Conservation (phyloP, 306 rosid species). For the Castanopsis chinensis region DNA sequence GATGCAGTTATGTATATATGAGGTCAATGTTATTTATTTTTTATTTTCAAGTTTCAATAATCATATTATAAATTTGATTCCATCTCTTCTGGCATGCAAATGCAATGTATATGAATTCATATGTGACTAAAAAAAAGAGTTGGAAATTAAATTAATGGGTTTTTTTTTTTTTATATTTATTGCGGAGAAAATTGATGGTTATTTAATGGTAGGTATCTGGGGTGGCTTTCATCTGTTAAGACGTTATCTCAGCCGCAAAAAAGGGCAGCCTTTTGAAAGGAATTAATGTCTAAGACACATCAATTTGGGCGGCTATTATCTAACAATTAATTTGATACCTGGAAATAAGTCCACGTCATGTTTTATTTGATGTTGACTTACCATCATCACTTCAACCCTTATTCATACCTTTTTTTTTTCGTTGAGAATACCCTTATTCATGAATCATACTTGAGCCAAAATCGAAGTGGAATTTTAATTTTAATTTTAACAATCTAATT, state of each 20-base stretch:
- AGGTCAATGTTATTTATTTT: background rate
- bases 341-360: background rate
- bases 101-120: background rate
- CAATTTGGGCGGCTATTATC: background rate
- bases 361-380: background rate
- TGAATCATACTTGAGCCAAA: too few species aligned
- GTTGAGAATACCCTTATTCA: too few species aligned
- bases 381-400: too few species aligned
- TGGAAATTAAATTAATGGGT: background rate
- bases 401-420: too few species aligned
- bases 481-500: too few species aligned
- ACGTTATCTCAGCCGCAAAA: background rate
- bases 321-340: background rate
- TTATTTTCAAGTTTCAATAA: background rate
- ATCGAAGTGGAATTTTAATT: too few species aligned
- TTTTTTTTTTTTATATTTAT: too few species aligned
- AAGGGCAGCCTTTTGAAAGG: background rate
- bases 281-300: background rate
- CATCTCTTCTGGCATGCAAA: background rate
- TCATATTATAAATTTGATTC: background rate
- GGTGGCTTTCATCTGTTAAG: background rate
- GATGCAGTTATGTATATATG: too few species aligned
- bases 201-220: background rate
- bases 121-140: too few species aligned
- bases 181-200: background rate